Conservation (phyloP, 73 alveolate genomes). For the Paramecium bursaria region DNA sequence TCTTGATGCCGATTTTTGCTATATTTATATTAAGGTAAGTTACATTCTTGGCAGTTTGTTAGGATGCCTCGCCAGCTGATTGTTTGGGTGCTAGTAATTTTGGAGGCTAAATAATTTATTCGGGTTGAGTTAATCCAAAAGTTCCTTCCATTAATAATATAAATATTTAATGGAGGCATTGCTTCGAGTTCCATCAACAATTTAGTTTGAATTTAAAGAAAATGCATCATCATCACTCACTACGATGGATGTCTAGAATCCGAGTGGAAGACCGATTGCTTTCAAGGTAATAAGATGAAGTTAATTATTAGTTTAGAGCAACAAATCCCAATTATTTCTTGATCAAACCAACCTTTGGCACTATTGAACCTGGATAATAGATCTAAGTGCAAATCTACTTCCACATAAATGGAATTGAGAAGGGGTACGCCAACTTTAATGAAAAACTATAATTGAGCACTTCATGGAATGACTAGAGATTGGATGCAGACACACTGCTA, state of each 20-base stretch:
- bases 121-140: not conserved
- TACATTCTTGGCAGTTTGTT: too few relatives aligned
- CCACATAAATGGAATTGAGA: constrained; percentile 21
- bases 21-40: too few relatives aligned
- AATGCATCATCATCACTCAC: constrained; percentile 1
- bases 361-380: not conserved
- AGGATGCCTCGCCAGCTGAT: too few relatives aligned
- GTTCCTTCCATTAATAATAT: constrained; percentile 2
- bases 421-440: not conserved
- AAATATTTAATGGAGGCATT: constrained; percentile 30
- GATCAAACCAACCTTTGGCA: constrained; percentile 35
- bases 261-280: not conserved
- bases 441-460: constrained; percentile 26
- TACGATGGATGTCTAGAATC: not conserved
- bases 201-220: constrained; percentile 28
- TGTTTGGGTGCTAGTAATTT: too few relatives aligned
- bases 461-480: not conserved
- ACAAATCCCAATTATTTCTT: constrained; percentile 26
- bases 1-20: too few relatives aligned
- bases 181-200: not conserved
- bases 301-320: constrained; percentile 12
- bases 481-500: constrained; percentile 13
- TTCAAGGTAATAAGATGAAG: constrained; percentile 7
- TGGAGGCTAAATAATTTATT: too few relatives aligned
- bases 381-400: not conserved